Conservation (phyloP, 1,284 basidiomycete species). For the Boletus chippewaensis region DNA sequence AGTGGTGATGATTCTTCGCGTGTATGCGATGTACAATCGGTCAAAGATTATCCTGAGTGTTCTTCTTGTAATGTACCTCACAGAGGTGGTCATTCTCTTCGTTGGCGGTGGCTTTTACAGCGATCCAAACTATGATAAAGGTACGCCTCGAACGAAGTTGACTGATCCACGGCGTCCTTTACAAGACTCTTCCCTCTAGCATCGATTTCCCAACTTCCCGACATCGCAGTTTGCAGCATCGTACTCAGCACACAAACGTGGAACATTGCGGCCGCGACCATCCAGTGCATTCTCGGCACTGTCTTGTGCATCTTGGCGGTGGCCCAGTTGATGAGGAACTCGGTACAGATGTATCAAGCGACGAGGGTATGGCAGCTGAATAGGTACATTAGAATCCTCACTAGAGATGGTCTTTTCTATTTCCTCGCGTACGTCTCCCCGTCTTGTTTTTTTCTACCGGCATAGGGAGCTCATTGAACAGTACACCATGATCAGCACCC, state of each 20-base stretch:
- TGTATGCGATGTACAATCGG: not conserved
- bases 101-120: not conserved
- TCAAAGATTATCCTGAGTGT: not conserved
- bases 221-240: not conserved
- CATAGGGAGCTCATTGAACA: no score
- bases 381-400: no score
- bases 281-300: not conserved
- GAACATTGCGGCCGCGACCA: not conserved
- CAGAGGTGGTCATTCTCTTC: no score
- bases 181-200: not conserved
- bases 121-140: no score
- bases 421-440: no score
- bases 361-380: no score
- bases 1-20: constrained; percentile 4
- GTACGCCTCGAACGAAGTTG: no score
- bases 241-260: not conserved
- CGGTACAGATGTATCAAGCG: not conserved
- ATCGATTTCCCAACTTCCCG: not conserved
- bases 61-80: not conserved
- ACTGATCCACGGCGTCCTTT: no score
- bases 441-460: no score
- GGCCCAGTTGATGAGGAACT: not conserved
- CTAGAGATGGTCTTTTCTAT: no score
- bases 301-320: not conserved
- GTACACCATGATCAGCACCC: no score